phyloP scores from a whole-genome alignment of 192 early-diverging fungal genomes.

The Umbelopsis vinacea region DNA sequence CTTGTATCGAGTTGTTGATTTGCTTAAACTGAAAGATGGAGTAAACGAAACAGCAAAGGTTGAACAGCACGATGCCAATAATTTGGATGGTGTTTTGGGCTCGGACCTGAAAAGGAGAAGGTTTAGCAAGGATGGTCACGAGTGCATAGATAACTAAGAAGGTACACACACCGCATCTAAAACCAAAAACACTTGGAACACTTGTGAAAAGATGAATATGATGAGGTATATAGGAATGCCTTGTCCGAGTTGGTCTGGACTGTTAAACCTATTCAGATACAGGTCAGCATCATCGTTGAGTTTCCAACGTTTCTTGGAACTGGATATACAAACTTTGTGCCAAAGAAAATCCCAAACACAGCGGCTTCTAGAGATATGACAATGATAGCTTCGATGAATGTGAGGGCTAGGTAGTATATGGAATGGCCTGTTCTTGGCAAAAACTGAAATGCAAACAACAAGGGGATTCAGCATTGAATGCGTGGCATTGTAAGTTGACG shows the following conservation, averaged over 20 bases:
- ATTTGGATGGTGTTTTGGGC: slow-evolving; percentile 77
- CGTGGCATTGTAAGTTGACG: no score
- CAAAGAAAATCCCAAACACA: slow-evolving; percentile 53
- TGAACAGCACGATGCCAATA: slow-evolving; percentile 71
- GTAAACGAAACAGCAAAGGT: slow-evolving; percentile 68
- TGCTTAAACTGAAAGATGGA: slow-evolving; percentile 71
- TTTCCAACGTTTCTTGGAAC: neutral
- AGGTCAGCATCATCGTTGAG: slow-evolving; percentile 21
- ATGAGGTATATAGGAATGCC: slow-evolving; percentile 74
- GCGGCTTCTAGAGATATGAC: slow-evolving; percentile 59
- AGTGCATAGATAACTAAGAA: neutral
- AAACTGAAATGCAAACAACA: slow-evolving; percentile 13
- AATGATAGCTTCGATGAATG: slow-evolving; percentile 55
- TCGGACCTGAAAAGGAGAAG: slow-evolving; percentile 52
- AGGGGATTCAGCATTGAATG: neutral
- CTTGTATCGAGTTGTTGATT: slow-evolving; percentile 44
- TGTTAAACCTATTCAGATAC: neutral
- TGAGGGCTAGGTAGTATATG: slow-evolving; percentile 36
- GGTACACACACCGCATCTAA: slow-evolving; percentile 71
- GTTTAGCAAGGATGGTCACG: neutral
- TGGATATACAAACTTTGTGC: slow-evolving; percentile 32
- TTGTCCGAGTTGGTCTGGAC: slow-evolving; percentile 8
- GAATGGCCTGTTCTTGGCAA: slow-evolving; percentile 33
- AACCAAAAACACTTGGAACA: slow-evolving; percentile 67
- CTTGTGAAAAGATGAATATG: slow-evolving; percentile 72